A percentile compares a stretch with the other conserved stretches of the same genome.
Evolutionary conservation across 176 grass and related monocot species (phyloP).

Genomic region (Juncus effusus): DNA sequence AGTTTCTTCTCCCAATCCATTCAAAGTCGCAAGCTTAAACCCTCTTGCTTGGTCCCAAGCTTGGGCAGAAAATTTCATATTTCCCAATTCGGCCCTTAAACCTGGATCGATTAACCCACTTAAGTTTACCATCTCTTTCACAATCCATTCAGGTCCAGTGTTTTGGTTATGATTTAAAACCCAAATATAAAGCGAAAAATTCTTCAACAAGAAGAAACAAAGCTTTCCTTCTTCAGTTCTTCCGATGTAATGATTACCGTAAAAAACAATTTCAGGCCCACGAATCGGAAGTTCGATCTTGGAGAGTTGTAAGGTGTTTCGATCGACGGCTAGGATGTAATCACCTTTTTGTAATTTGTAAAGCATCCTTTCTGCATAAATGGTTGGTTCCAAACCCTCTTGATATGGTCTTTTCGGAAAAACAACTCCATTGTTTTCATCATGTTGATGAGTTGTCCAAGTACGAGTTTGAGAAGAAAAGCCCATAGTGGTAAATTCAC

Average conservation of each 20-base stretch:
- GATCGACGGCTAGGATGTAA: slow-evolving; percentile 39
- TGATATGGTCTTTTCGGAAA: slow-evolving; percentile 17
- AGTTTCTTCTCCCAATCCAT: slow-evolving; percentile 46
- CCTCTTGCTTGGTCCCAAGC: slow-evolving; percentile 38
- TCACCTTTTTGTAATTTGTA: slow-evolving; percentile 33
- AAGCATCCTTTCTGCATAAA: slow-evolving; percentile 32
- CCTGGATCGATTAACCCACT: slow-evolving; percentile 18
- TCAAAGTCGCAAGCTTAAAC: slow-evolving; percentile 39
- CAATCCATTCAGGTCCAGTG: slow-evolving; percentile 24
- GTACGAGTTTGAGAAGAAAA: slow-evolving; percentile 5
- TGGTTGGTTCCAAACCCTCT: slow-evolving; percentile 14
- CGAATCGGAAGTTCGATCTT: slow-evolving; percentile 30
- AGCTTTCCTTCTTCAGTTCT: slow-evolving; percentile 33
- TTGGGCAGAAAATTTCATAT: slow-evolving; percentile 41
- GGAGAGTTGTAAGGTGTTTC: slow-evolving; percentile 21
- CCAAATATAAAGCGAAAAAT: slow-evolving; percentile 20
- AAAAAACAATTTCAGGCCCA: background rate
- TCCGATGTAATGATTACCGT: slow-evolving; percentile 46
- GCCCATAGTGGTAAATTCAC: slow-evolving; percentile 12
- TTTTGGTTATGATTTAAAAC: slow-evolving; percentile 1
- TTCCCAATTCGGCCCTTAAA: slow-evolving; percentile 15
- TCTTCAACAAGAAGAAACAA: slow-evolving; percentile 42
- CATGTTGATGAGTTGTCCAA: slow-evolving; percentile 1
- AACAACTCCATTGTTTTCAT: background rate
- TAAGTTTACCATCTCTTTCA: slow-evolving; percentile 23